Evolutionary conservation across 2,329 filamentous ascomycete genomes (phyloP), one percentile per base, ranked within the genome.

Genomic region (Nakataea oryzae): DNA sequence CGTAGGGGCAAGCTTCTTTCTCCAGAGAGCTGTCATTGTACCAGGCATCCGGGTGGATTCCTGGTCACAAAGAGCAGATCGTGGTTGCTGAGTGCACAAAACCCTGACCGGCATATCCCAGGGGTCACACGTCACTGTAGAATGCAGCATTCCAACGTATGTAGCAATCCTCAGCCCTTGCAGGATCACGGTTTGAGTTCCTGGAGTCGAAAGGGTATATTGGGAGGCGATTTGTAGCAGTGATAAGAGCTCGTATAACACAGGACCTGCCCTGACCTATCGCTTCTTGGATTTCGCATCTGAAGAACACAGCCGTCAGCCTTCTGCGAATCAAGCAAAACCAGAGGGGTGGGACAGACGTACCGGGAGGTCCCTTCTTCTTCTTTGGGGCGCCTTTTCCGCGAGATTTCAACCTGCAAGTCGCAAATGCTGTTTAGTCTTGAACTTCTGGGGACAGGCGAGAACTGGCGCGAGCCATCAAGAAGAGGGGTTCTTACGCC

Each of bases 361-460:
- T 74, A 73, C 73, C 70, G 65, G 69, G 74, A 71, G 74, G 63
- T n/a, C 81, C 86, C 71, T 81, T 87, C 82, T 95, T 96, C 85
- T 96, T 97, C 84, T 96, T 85, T 9, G 93, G 92, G 57, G 88
- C 85, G 62, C 88, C 88, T 81, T 97, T 97, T 67, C 92, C 93
- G 78, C 92, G 87, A 32, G 83, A 76, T 74, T 91, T 93, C 69
- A 88, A 77, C 69, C 88, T 91, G 69, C n/a, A n/a, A n/a, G n/a
- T 66, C 64, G 21, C 21, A 63, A 57, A 55, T 56, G 24, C 60
- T 64, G 66, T 59, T 64, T 64, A 64, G 62, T 14, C 55, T n/a
- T 9, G 21, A 29, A 9, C 12, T 11, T 24, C 14, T 12, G 12
- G 34, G 27, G 26, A 50, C 11, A n/a, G 17, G 21, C 41, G 8